Percentiles rank a stretch among this genome's conserved stretches.
Conservation (phyloP, 169 alveolate genomes). For the Plasmodium gaboni region DNA sequence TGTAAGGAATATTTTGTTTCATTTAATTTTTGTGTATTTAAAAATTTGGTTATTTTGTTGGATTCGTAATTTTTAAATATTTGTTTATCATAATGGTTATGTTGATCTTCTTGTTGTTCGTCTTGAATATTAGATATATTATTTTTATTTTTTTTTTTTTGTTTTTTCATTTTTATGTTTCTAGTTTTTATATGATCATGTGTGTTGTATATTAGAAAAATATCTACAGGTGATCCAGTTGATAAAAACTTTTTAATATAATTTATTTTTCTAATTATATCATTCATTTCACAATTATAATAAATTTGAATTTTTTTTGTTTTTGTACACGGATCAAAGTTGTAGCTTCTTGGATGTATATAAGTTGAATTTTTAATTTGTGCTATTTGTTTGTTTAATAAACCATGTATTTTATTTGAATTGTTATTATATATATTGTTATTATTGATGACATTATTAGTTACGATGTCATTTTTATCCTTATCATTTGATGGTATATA, state of each 20-base stretch:
- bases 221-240: conserved; percentile 61
- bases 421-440: neutral
- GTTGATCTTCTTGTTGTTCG: neutral
- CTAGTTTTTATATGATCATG: neutral
- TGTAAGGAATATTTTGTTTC: conserved; percentile 41
- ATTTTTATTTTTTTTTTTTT: neutral
- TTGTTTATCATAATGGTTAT: neutral
- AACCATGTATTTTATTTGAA: neutral
- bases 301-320: conserved; percentile 66
- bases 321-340: conserved; percentile 58
- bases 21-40: conserved; percentile 6
- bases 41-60: conserved; percentile 7
- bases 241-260: conserved; percentile 41
- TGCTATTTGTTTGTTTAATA: neutral
- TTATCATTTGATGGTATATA: neutral
- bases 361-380: neutral
- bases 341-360: conserved; percentile 6
- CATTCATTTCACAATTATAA: conserved; percentile 66
- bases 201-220: conserved; percentile 34
- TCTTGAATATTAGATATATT: neutral
- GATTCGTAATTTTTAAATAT: neutral
- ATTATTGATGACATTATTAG: neutral
- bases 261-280: conserved; percentile 44
- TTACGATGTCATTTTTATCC: neutral
- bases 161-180: neutral